Conservation (phyloP, 2,329 filamentous ascomycete genomes). For the Gnomoniopsis sp. region DNA sequence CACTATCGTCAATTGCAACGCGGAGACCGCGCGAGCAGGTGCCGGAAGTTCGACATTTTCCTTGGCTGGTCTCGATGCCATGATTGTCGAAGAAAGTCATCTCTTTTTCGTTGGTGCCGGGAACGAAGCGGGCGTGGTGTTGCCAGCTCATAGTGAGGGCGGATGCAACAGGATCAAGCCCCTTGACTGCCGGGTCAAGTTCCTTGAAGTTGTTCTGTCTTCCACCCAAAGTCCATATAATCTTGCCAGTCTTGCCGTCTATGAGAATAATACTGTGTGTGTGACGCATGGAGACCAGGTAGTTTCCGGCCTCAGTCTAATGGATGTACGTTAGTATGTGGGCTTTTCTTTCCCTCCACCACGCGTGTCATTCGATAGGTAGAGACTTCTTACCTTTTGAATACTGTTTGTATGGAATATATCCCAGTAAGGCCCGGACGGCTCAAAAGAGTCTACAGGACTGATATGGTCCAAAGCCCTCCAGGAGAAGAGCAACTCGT, state of each 20-base stretch:
- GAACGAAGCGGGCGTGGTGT: conserved; percentile 34
- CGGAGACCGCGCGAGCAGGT: conserved; percentile 29
- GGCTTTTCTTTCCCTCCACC: neutral
- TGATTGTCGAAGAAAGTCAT: conserved; percentile 48
- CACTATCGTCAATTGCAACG: conserved; percentile 31
- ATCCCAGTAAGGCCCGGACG: conserved; percentile 29
- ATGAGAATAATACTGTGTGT: conserved; percentile 28
- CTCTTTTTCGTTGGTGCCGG: conserved; percentile 30
- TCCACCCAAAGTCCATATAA: conserved; percentile 35
- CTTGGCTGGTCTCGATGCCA: conserved; percentile 3
- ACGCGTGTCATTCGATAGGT: neutral
- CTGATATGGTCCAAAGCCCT: conserved; percentile 29
- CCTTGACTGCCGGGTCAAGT: conserved; percentile 23
- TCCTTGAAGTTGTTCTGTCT: conserved; percentile 31
- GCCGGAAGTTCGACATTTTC: conserved; percentile 15
- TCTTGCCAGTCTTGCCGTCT: conserved; percentile 27
- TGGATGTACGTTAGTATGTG: conserved; percentile 23
- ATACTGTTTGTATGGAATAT: conserved; percentile 36
- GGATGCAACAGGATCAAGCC: conserved; percentile 32
- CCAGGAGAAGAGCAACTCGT: conserved; percentile 35
- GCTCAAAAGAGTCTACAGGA: conserved; percentile 16
- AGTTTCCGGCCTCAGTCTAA: conserved; percentile 37
- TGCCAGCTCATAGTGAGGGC: conserved; percentile 37
- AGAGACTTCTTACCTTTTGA: conserved; percentile 20
- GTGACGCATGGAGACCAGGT: conserved; percentile 33